A percentile compares a stretch with the other conserved stretches of the same genome.
These are phyloP conservation scores for Conticribra guillardii DNA, from an alignment of 108 stramenopile genomes.

Conservation along the genomic window DNA sequence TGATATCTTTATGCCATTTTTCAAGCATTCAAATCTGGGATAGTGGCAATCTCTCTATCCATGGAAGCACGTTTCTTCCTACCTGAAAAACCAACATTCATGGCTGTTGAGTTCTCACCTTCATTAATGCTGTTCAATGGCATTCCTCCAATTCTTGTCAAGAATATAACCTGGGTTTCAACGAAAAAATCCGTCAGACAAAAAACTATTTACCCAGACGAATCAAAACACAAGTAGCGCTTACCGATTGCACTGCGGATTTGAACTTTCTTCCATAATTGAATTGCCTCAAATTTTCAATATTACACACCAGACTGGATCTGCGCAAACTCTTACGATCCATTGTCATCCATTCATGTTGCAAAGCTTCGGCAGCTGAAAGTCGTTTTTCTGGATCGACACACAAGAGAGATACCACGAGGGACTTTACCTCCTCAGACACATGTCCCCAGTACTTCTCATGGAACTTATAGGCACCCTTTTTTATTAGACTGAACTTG, in stretches of 20 bases:
- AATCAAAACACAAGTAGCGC: neutral
- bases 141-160: neutral
- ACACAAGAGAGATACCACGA: conserved; percentile 60
- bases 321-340: conserved; percentile 9
- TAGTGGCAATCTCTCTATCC: neutral
- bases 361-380: conserved; percentile 50
- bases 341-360: conserved; percentile 52
- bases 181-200: neutral
- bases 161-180: neutral
- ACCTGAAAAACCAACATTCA: neutral
- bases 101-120: neutral
- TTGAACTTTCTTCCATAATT: conserved; percentile 34
- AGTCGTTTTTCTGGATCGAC: conserved; percentile 67
- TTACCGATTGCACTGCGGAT: conserved; percentile 15
- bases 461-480: conserved; percentile 63
- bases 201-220: neutral
- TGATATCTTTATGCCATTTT: too few relatives aligned
- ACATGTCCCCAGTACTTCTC: conserved; percentile 67
- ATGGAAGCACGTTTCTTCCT: neutral
- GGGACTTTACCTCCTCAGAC: conserved; percentile 60
- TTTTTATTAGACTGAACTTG: conserved; percentile 49
- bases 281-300: conserved; percentile 29
- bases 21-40: too few relatives aligned
- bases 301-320: conserved; percentile 16
- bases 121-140: neutral